Conservation (phyloP, 148 eudicot species). For the Suaeda aralocaspica region DNA sequence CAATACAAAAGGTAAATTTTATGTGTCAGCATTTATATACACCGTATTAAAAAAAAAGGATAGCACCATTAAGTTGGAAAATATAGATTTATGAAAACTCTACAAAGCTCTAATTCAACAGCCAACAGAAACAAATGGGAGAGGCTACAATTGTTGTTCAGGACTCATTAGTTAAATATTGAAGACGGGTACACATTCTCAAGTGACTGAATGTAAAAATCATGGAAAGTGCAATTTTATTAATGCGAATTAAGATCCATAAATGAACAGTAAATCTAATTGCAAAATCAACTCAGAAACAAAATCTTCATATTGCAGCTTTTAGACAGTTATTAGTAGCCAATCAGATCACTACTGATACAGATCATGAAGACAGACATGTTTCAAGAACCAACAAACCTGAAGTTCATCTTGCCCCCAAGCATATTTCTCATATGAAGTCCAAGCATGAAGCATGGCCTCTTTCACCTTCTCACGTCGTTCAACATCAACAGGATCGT, state of each 20-base stretch:
- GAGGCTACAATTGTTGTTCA: not conserved
- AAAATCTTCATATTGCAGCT: not conserved
- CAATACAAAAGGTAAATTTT: not conserved
- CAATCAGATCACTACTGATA: too few relatives aligned
- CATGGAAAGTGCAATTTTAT: not conserved
- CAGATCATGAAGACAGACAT: conserved; percentile 4
- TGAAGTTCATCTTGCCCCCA: conserved; percentile 99
- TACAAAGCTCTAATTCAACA: not conserved
- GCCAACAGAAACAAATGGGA: conserved; percentile 6
- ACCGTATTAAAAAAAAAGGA: not conserved
- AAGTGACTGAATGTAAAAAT: not conserved
- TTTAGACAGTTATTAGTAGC: too few relatives aligned
- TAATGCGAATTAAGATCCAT: not conserved
- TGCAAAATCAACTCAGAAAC: not conserved
- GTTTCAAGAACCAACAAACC: conserved; percentile 34
- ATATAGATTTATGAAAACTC: not conserved
- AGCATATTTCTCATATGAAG: conserved; percentile 94
- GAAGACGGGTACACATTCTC: not conserved
- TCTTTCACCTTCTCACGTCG: conserved; percentile 90
- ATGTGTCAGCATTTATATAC: too few relatives aligned
- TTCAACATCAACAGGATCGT: conserved; percentile 56
- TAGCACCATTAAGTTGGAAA: not conserved
- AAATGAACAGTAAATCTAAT: too few relatives aligned
- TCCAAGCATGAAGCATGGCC: conserved; percentile 99
- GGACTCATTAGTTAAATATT: not conserved